Base-by-base conservation (phyloP, 2,329 filamentous ascomycete genomes). In the Neospermospora avenae region DNA sequence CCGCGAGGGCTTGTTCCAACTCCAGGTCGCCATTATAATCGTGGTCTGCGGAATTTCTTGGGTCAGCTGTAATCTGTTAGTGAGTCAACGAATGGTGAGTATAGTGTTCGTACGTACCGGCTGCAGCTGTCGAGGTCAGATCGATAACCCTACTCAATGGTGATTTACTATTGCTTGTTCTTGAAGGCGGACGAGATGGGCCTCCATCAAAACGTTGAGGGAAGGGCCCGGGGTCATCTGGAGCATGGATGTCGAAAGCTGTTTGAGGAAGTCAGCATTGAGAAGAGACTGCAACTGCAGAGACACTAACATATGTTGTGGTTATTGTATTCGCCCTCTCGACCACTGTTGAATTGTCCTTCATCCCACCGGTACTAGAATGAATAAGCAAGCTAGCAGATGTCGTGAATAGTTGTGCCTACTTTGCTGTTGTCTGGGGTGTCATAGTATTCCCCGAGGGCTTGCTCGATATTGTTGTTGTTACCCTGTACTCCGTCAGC, bases 121-220 rank as follows among this genome's bases (percentile, higher is more conserved):
- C 71, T 64, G 74, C 71, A 56, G 77, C 74, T 55, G 73, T 72
- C 25, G 75, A 72, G 58, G 75, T 75, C 74, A 80, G 79, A 55
- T 84, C 79, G 65, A 78, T 74, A 63, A 82, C 74, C 66, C 75
- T 81, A 70, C 79, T 77, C 60, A 85, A 70, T 8, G 84, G 84
- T 35, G 84, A 86, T 67, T 77, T 78, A 64, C 80, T 83, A 55
- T 81, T 82, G 54, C 69, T 71, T 46, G 80, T 77, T 71, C 84
- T 76, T 22, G 85, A 87, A 1, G 85, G 85, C n/a, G 85, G 85
- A 58, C 84, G 78, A 18, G 85, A 86, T 16, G 65, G 66, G 16
- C 70, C 68, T 46, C 64, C 65, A 41, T 64, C 80, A 28, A 75
- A 76, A 8, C 74, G 73, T 37, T 74, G 75, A 46, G 59, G 39